Conservation (phyloP, 805 yeast genomes). For the Lipomyces japonicus region DNA sequence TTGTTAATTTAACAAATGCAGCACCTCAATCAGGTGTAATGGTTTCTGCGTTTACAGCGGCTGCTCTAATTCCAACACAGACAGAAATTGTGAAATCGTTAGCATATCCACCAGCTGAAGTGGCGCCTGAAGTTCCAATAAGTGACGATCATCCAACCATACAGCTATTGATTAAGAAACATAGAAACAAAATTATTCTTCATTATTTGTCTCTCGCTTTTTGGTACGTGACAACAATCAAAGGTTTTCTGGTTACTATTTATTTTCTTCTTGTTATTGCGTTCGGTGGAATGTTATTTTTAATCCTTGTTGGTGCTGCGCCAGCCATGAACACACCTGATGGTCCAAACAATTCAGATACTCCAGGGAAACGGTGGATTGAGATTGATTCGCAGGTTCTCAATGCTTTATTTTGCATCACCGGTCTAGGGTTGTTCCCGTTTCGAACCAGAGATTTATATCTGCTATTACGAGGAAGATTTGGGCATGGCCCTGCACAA, state of each 20-base stretch:
- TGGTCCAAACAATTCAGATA: constrained; percentile 23
- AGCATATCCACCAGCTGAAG: constrained; percentile 1
- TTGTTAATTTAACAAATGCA: constrained; percentile 17
- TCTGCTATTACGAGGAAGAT: constrained; percentile 16
- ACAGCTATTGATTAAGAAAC: not conserved
- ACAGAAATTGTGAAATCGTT: constrained; percentile 6
- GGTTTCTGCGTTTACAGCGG: constrained; percentile 17
- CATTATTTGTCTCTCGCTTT: constrained; percentile 7
- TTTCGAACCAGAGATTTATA: constrained; percentile 24
- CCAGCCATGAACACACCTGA: constrained; percentile 25
- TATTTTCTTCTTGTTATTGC: constrained; percentile 27
- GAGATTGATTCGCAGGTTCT: constrained; percentile 29
- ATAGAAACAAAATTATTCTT: not conserved
- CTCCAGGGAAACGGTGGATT: constrained; percentile 28
- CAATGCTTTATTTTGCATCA: constrained; percentile 28
- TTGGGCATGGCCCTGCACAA: constrained; percentile 4
- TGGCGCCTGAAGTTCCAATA: not conserved
- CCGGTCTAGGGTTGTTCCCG: constrained; percentile 29
- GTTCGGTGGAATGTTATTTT: constrained; percentile 30
- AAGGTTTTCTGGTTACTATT: constrained; percentile 23
- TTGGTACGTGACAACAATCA: constrained; percentile 10
- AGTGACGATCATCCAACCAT: not conserved
- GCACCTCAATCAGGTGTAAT: constrained; percentile 25
- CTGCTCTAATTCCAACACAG: constrained; percentile 17
- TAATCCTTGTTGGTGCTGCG: constrained; percentile 27